phyloP scores from a whole-genome alignment of 768 basidiomycete genomes.

The Xerocomellus intermedius region DNA sequence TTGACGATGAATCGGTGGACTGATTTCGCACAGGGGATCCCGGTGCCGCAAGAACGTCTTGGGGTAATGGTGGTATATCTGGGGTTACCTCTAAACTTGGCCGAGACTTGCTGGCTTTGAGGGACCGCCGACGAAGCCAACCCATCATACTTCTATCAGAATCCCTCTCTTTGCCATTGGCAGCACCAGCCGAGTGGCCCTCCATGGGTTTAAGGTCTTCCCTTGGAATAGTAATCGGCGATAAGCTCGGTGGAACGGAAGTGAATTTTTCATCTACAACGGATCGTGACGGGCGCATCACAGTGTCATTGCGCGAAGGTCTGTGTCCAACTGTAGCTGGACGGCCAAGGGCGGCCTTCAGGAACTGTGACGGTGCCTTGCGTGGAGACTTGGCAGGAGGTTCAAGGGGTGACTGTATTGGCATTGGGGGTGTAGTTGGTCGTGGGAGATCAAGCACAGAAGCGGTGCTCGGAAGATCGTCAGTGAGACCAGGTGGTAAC shows the following conservation, averaged over 20 bases:
- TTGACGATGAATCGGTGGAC: slow-evolving; percentile 20
- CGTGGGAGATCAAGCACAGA: slow-evolving; percentile 18
- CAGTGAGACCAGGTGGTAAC: slow-evolving; percentile 39
- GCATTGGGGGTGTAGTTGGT: slow-evolving; percentile 21
- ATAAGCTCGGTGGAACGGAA: not conserved
- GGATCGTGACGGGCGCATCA: slow-evolving; percentile 25
- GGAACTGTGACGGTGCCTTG: slow-evolving; percentile 16
- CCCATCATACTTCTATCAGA: slow-evolving; percentile 38
- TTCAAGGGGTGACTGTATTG: slow-evolving; percentile 14
- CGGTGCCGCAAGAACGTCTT: slow-evolving; percentile 7
- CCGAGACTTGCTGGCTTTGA: slow-evolving; percentile 23
- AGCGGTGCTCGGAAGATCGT: slow-evolving; percentile 20
- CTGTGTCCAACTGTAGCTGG: slow-evolving; percentile 13
- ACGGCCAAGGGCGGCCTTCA: slow-evolving; percentile 18
- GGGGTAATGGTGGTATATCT: slow-evolving; percentile 15
- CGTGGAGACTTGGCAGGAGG: slow-evolving; percentile 24
- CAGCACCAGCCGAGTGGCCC: slow-evolving; percentile 31
- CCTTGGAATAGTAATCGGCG: slow-evolving; percentile 20
- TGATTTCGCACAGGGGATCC: slow-evolving; percentile 23
- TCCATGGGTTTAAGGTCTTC: slow-evolving; percentile 26
- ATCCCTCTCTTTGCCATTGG: slow-evolving; percentile 35
- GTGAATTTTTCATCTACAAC: slow-evolving; percentile 25
- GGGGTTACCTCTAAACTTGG: slow-evolving; percentile 20
- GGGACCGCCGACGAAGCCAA: slow-evolving; percentile 32
- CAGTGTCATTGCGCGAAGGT: slow-evolving; percentile 15